Conservation (phyloP, 2,329 filamentous ascomycete genomes). For the Neurospora sp. region DNA sequence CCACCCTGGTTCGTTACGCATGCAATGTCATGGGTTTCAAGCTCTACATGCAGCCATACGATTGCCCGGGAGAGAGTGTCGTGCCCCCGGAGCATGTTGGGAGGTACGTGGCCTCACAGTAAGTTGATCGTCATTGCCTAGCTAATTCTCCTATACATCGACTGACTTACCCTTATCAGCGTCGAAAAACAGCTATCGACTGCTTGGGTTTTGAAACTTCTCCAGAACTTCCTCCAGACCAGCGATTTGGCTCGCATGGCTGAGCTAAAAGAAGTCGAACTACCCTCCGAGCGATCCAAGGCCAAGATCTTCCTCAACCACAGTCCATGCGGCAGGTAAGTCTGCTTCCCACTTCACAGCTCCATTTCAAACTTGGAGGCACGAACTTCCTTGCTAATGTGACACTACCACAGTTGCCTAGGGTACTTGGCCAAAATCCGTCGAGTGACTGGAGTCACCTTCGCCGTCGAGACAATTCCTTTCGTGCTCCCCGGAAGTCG, state of each 20-base stretch:
- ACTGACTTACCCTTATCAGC: too few species aligned
- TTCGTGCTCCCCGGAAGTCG: neutral
- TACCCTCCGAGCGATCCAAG: neutral
- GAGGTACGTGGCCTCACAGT: slow-evolving; percentile 4
- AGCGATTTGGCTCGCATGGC: slow-evolving; percentile 2
- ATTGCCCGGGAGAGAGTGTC: slow-evolving; percentile 5
- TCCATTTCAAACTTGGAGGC: neutral
- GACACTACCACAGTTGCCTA: neutral
- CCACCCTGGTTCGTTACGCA: slow-evolving; percentile 2
- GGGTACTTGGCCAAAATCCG: neutral
- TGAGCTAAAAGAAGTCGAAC: slow-evolving; percentile 1
- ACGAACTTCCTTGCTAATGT: neutral
- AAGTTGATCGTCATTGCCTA: too few species aligned
- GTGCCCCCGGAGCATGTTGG: slow-evolving; percentile 5
- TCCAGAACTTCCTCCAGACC: slow-evolving; percentile 3
- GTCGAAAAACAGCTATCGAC: slow-evolving; percentile 10
- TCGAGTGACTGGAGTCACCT: neutral
- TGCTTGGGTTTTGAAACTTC: slow-evolving; percentile 8
- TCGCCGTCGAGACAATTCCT: neutral
- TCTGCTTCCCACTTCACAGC: neutral
- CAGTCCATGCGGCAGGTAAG: slow-evolving; percentile 9
- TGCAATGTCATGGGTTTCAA: slow-evolving; percentile 2
- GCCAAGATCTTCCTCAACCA: slow-evolving; percentile 10
- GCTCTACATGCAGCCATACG: neutral
- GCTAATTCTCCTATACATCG: too few species aligned